phyloP scores from a whole-genome alignment of 768 basidiomycete genomes.

The Hortiboletus campestris region DNA sequence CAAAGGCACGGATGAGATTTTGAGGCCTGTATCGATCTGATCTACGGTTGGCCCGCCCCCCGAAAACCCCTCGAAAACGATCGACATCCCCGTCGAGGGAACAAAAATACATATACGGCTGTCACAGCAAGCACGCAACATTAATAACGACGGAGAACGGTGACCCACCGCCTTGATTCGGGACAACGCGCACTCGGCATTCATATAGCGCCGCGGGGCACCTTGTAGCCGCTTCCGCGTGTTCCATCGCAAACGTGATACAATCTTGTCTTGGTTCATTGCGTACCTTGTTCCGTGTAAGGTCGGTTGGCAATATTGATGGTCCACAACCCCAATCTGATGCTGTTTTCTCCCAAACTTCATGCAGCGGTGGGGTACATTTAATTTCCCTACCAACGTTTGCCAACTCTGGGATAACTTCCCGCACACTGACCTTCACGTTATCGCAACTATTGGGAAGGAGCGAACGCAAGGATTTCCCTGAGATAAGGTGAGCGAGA shows the following conservation, averaged over 20 bases:
- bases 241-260: slow-evolving; percentile 7
- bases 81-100: slow-evolving; percentile 1
- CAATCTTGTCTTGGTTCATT: background rate
- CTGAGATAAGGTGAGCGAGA: background rate
- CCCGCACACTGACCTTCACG: background rate
- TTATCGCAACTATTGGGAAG: background rate
- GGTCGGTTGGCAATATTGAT: background rate
- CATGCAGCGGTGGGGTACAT: slow-evolving; percentile 1
- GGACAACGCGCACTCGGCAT: background rate
- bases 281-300: background rate
- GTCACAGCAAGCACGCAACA: background rate
- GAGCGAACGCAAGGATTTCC: background rate
- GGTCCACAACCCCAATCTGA: background rate
- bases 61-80: slow-evolving; percentile 6
- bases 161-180: background rate
- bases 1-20: background rate
- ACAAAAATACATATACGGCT: background rate
- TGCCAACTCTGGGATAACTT: background rate
- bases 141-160: background rate
- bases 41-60: background rate
- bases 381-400: background rate
- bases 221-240: slow-evolving; percentile 5
- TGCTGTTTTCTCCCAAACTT: background rate
- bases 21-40: background rate
- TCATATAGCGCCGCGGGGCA: slow-evolving; percentile 1